Evolutionary conservation across 2,329 filamentous ascomycete species (phyloP), one percentile per base, ranked within the genome.

Genomic region (Drechslerella dactyloides): DNA sequence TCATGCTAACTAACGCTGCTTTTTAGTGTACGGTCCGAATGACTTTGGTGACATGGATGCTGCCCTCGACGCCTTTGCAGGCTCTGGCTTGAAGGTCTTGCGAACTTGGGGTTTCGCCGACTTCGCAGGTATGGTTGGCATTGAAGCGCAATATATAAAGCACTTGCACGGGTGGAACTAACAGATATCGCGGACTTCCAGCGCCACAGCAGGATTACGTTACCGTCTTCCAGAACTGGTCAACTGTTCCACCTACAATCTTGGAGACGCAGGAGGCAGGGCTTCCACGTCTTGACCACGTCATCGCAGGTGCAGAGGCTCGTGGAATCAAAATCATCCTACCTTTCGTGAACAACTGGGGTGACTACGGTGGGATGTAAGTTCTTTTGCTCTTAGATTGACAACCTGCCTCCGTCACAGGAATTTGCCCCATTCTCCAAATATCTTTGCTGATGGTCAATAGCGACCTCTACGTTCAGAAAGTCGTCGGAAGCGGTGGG

Each of bases 321-420:
- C 81, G 84, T 60, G 84, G 84, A 2, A 81, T 89, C 74, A 87
- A 87, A 77, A 80, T 89, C 3, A 87, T 89, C 72, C 84, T 87
- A 76, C 84, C 85, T 74, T 85, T 89, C 48, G 85, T 89, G 62
- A 90, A 90, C 79, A 86, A 89, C 79, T 90, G 87, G 87, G 81
- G 81, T 51, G 88, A 90, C 76, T 89, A 88, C 48, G 87, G 87
- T 27, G 86, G 87, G 53, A 87, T 88, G 79, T 80, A 81, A 10
- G 84, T 84, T 1, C 88, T 88, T 75, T 82, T 83, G 42, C 3
- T 51, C 46, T 13, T 51, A 21, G 3, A 7, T 3, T 4, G 3
- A 51, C 19, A 51, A 23, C 21, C 3, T 23, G n/a, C n/a, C n/a
- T n/a, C n/a, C n/a, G n/a, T n/a, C n/a, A n/a, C n/a, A n/a, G n/a